Percentiles rank a stretch among this genome's conserved stretches.
Conservation (phyloP, 495 filamentous ascomycete species). For the Saxophila tyrrhenica region DNA sequence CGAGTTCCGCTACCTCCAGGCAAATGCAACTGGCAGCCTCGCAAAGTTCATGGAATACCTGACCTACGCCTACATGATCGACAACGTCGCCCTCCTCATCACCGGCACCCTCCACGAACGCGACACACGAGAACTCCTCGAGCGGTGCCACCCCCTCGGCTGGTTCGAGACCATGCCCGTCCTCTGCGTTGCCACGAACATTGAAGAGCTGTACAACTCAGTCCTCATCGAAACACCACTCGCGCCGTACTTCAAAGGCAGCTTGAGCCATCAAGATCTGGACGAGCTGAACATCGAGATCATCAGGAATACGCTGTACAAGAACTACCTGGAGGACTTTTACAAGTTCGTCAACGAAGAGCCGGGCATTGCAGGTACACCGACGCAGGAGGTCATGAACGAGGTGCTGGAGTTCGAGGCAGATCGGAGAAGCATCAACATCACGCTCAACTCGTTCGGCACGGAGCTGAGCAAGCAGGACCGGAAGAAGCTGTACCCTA, state of each 20-base stretch:
- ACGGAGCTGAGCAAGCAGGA: slow-evolving; percentile 91
- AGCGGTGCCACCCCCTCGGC: slow-evolving; percentile 90
- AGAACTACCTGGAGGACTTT: slow-evolving; percentile 98
- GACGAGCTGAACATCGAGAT: slow-evolving; percentile 99
- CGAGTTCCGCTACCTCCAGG: slow-evolving; percentile 91
- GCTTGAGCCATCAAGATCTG: slow-evolving; percentile 85
- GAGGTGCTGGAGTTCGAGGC: slow-evolving; percentile 96
- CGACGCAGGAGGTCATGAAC: slow-evolving; percentile 85
- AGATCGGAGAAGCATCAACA: slow-evolving; percentile 93
- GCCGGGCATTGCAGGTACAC: slow-evolving; percentile 72
- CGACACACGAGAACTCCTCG: slow-evolving; percentile 89
- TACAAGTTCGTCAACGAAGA: slow-evolving; percentile 80
- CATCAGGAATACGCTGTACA: slow-evolving; percentile 95
- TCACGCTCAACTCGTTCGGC: slow-evolving; percentile 97
- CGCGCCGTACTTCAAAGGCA: slow-evolving; percentile 93
- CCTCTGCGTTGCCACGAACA: slow-evolving; percentile 92
- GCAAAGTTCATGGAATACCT: slow-evolving; percentile 94
- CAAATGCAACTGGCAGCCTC: slow-evolving; percentile 79
- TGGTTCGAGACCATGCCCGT: slow-evolving; percentile 99
- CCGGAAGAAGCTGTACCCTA: slow-evolving; percentile 91
- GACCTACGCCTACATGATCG: slow-evolving; percentile 99
- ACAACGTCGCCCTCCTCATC: slow-evolving; percentile 96
- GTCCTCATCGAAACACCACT: slow-evolving; percentile 94
- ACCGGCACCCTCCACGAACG: slow-evolving; percentile 96
- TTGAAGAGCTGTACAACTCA: slow-evolving; percentile 96